Conservation (phyloP, 257 asterid genomes). For the Gardenia jasminoides region DNA sequence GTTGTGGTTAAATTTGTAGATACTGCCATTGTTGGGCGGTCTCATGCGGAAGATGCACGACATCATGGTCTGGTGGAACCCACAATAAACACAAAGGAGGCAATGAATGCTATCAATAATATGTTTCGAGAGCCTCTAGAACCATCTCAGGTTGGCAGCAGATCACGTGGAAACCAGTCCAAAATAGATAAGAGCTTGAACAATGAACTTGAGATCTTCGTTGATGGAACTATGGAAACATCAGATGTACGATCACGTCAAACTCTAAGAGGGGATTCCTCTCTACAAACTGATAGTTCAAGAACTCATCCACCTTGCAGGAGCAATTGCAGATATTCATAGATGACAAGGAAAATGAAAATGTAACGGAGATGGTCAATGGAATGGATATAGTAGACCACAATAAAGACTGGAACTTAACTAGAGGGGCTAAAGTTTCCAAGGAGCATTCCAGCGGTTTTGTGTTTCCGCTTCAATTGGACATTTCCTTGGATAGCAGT, state of each 20-base stretch:
- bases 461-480: constrained; percentile 49
- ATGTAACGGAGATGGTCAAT: constrained; percentile 29
- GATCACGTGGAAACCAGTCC: constrained; percentile 32
- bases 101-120: constrained; percentile 74
- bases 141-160: constrained; percentile 49
- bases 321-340: constrained; percentile 63
- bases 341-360: constrained; percentile 59
- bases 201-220: constrained; percentile 39
- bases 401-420: constrained; percentile 22
- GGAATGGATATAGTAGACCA: constrained; percentile 21
- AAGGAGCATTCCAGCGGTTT: constrained; percentile 24
- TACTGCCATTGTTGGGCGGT: constrained; percentile 69
- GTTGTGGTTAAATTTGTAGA: constrained; percentile 62
- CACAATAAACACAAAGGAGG: constrained; percentile 79
- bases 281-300: constrained; percentile 16
- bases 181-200: constrained; percentile 30
- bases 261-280: constrained; percentile 26
- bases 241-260: constrained; percentile 27
- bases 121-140: constrained; percentile 84
- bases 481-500: constrained; percentile 39
- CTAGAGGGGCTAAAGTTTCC: constrained; percentile 19
- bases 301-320: constrained; percentile 39
- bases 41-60: constrained; percentile 69
- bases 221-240: constrained; percentile 45
- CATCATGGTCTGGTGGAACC: constrained; percentile 97